Conservation (phyloP, 768 basidiomycete genomes). For the Ephemerocybe angulata region DNA sequence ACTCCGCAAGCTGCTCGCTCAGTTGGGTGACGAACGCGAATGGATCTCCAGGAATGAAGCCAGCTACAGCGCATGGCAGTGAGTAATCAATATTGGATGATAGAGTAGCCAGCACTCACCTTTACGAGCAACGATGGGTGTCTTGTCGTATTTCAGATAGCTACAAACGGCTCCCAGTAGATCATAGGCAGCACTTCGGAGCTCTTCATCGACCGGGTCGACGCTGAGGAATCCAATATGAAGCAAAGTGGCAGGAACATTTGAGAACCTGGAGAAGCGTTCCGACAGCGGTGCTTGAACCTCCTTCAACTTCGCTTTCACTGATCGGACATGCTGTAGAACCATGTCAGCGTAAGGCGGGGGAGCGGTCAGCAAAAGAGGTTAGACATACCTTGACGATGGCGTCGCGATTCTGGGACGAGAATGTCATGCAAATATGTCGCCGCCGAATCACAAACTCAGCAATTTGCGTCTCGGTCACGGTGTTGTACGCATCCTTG, state of each 20-base stretch:
- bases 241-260: constrained; percentile 81
- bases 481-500: constrained; percentile 82
- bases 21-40: constrained; percentile 58
- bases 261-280: constrained; percentile 73
- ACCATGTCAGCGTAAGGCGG: background rate
- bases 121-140: constrained; percentile 65
- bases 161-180: constrained; percentile 73
- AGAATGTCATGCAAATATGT: constrained; percentile 73
- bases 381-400: constrained; percentile 62
- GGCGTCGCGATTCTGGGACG: constrained; percentile 61
- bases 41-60: constrained; percentile 67
- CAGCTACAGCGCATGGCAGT: constrained; percentile 37
- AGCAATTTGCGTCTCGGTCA: constrained; percentile 57
- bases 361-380: background rate
- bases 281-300: constrained; percentile 50
- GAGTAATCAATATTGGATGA: background rate
- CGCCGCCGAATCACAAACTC: constrained; percentile 81
- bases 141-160: constrained; percentile 75
- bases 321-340: constrained; percentile 63
- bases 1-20: constrained; percentile 68
- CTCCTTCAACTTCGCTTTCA: constrained; percentile 67
- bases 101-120: constrained; percentile 37
- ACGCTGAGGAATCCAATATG: constrained; percentile 83
- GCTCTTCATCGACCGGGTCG: constrained; percentile 66
- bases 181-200: constrained; percentile 78